Conservation (phyloP, 2,329 filamentous ascomycete species). For the Xylariaceae sp. region DNA sequence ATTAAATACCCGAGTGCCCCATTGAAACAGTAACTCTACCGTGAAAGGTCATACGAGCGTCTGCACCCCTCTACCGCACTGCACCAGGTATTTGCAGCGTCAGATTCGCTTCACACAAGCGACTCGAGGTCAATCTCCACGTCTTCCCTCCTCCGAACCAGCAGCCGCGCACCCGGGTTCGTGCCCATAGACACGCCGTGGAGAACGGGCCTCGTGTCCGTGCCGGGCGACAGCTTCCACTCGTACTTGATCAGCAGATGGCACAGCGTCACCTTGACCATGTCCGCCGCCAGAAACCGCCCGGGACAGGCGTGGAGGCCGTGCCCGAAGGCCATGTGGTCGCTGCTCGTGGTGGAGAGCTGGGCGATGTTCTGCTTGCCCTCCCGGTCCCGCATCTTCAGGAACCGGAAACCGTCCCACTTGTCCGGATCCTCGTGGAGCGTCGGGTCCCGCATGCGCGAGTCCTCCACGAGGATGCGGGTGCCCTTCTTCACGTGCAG, state of each 20-base stretch:
- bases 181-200: conserved; percentile 3
- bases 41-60: no score
- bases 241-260: conserved; percentile 23
- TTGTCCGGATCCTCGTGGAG: conserved; percentile 18
- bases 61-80: no score
- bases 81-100: no score
- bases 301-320: conserved; percentile 30
- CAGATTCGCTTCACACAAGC: no score
- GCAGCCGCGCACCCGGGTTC: conserved; percentile 5
- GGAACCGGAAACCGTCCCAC: conserved; percentile 19
- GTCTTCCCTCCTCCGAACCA: conserved; percentile 3
- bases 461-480: conserved; percentile 17
- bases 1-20: no score
- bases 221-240: conserved; percentile 14
- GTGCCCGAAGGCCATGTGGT: conserved; percentile 32
- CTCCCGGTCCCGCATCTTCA: conserved; percentile 15
- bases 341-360: conserved; percentile 24
- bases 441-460: conserved; percentile 17
- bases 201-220: neutral
- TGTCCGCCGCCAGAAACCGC: conserved; percentile 29
- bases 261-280: conserved; percentile 27
- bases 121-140: conserved; percentile 13
- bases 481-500: conserved; percentile 16
- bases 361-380: conserved; percentile 19
- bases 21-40: no score